A percentile compares a stretch with the other conserved stretches of the same genome.
phyloP scores from a whole-genome alignment of 108 stramenopile species.

The Fragilariopsis cylindrus region DNA sequence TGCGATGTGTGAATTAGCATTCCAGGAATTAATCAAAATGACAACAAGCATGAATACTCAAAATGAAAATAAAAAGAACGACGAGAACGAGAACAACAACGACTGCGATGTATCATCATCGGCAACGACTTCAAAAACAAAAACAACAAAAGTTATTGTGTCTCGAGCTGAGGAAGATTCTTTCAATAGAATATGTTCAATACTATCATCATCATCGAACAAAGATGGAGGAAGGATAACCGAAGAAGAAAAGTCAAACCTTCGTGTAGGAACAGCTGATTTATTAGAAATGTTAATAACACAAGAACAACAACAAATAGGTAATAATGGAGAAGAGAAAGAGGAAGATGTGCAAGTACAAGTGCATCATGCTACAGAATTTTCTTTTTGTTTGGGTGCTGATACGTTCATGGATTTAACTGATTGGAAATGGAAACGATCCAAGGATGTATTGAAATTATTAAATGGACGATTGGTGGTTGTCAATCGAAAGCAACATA shows the following conservation, averaged over 20 bases:
- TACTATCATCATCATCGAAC: neutral
- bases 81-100: neutral
- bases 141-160: slow-evolving; percentile 61
- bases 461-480: slow-evolving; percentile 75
- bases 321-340: neutral
- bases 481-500: slow-evolving; percentile 43
- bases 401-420: slow-evolving; percentile 85
- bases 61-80: neutral
- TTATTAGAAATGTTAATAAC: slow-evolving; percentile 64
- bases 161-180: slow-evolving; percentile 69
- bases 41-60: neutral
- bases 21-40: slow-evolving; percentile 21
- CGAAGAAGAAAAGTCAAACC: slow-evolving; percentile 11
- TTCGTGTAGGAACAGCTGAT: slow-evolving; percentile 77
- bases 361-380: slow-evolving; percentile 8
- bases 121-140: neutral
- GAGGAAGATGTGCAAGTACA: slow-evolving; percentile 19
- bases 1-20: slow-evolving; percentile 71
- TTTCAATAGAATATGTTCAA: slow-evolving; percentile 40
- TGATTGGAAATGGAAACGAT: slow-evolving; percentile 73
- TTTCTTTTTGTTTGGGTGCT: slow-evolving; percentile 72
- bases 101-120: neutral
- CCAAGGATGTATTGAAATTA: slow-evolving; percentile 57
- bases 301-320: no score
- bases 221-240: no score